Evolutionary conservation across 176 grass and related monocot genomes (phyloP).

Genomic region (Leersia perrieri): DNA sequence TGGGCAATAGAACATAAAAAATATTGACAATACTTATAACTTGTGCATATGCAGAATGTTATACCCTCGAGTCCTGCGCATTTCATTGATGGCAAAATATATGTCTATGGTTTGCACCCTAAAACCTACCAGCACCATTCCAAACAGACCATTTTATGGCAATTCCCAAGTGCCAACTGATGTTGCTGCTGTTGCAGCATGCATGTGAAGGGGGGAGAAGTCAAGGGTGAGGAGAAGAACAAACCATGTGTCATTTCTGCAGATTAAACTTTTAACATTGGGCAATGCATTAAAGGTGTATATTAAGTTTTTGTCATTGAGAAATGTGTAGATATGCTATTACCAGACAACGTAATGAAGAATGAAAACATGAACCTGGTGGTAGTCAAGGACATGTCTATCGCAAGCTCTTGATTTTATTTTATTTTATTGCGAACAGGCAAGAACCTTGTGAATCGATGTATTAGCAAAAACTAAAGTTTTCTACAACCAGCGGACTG

Average conservation of each 20-base stretch:
- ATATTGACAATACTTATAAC: not conserved
- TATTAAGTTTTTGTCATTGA: no score
- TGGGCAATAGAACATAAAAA: not conserved
- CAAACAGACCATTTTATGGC: not conserved
- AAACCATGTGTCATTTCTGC: conserved; percentile 25
- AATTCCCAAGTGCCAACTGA: not conserved
- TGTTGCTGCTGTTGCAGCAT: not conserved
- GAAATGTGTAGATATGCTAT: not conserved
- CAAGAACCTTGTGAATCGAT: no score
- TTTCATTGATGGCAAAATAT: not conserved
- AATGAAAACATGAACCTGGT: not conserved
- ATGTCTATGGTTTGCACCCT: not conserved
- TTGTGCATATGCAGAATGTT: not conserved
- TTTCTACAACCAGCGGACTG: no score
- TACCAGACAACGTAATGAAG: not conserved
- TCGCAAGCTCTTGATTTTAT: not conserved
- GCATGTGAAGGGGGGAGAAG: not conserved
- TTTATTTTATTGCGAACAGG: no score
- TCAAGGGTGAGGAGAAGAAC: not conserved
- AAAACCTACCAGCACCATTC: not conserved
- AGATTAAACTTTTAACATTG: conserved; percentile 28
- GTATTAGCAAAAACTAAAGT: no score
- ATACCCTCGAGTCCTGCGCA: not conserved
- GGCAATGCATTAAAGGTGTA: conserved; percentile 26
- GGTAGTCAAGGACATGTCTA: not conserved